Percentiles rank a stretch among this genome's conserved stretches.
phyloP scores from a whole-genome alignment of 495 filamentous ascomycete genomes.

The Penicillium mononematosum region DNA sequence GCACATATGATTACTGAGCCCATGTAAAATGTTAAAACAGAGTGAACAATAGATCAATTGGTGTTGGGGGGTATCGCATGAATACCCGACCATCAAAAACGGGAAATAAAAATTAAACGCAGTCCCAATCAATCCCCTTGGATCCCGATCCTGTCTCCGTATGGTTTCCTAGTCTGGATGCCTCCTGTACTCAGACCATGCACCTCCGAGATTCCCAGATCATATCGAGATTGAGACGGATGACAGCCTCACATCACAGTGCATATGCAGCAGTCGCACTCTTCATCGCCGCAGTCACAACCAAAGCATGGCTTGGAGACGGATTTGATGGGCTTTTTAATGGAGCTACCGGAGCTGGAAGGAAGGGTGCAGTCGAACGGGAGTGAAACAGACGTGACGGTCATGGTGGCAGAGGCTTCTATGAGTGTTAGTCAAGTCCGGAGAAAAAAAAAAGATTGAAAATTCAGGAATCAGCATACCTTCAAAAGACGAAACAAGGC shows the following conservation, averaged over 20 bases:
- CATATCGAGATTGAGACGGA: not conserved
- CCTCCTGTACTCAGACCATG: not conserved
- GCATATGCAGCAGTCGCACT: conserved; percentile 48
- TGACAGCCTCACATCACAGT: conserved; percentile 39
- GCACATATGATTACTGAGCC: too few species aligned
- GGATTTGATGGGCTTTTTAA: conserved; percentile 43
- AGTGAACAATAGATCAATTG: not conserved
- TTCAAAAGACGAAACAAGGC: not conserved
- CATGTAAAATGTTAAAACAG: not conserved
- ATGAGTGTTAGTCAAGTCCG: not conserved
- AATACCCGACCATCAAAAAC: not conserved
- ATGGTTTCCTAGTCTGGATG: not conserved
- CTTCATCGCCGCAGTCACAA: conserved; percentile 46
- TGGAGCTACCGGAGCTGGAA: conserved; percentile 36
- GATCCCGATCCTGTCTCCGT: not conserved
- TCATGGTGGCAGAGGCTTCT: conserved; percentile 15
- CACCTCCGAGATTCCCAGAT: not conserved
- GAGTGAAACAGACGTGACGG: conserved; percentile 19
- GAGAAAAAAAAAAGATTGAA: too few species aligned
- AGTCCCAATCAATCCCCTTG: not conserved
- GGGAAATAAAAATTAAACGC: not conserved
- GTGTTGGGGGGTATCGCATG: not conserved
- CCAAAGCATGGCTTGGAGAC: conserved; percentile 48
- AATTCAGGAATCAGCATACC: not conserved
- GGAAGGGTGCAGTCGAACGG: conserved; percentile 35